Evolutionary conservation across 2,329 filamentous ascomycete genomes (phyloP), one percentile per base, ranked within the genome.

Genomic region (Phyllosticta citriasiana): DNA sequence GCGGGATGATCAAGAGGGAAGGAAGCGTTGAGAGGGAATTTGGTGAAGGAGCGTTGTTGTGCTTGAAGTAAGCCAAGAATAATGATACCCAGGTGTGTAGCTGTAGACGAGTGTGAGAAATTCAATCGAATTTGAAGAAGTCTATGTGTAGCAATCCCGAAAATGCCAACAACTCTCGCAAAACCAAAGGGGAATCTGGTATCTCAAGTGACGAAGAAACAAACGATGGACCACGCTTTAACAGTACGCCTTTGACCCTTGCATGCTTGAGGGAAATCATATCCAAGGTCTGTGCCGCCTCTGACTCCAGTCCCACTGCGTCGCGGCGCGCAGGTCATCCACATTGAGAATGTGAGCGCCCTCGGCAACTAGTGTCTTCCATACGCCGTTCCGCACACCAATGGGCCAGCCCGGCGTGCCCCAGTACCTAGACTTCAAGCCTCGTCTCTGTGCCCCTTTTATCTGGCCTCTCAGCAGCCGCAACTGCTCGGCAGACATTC

Each of bases 11-110:
- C 55, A 75, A 79, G 54, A 81, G 84, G 64, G 90, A 96, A 72
- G 89, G 88, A 1, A 92, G 84, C 64, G 79, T 96, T 9, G 76
- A 81, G 16, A 73, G 77, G 57, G 76, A 83, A 12, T 97, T 97
- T 78, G 93, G 93, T 1, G 87, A 91, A 60, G 84, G 93, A 67
- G 86, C 91, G 3, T 72, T 93, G 61, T 83, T 95, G 75, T 96
- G 92, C 24, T 40, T 62, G 57, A 59, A 53, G 22, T 62, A 26
- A 60, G 10, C 16, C 25, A 50, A n/a, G 57, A 19, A 5, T 2
- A 47, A 2, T 47, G 40, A 47, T 47, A 47, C 40, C 40, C 40
- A 47, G 16, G 40, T 47, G 40, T n/a, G 40, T 16, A 47, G 16
- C 14, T 47, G 27, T 30, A 30, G 27, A 53, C 4, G n/a, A 9